Conservation (phyloP, 75 land plant genomes). For the Pinus albicaulis region DNA sequence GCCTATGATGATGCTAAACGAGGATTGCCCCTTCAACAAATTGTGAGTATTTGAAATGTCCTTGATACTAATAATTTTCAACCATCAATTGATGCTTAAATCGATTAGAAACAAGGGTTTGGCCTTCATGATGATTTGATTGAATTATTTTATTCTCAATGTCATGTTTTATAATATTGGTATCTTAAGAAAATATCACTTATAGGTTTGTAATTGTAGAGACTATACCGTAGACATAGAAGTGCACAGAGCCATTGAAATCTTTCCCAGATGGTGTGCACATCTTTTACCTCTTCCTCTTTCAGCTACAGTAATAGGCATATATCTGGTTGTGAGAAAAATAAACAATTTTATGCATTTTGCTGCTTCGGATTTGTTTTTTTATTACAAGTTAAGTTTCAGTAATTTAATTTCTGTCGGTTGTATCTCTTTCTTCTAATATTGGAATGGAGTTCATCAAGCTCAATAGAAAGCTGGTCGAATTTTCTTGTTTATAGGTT, state of each 20-base stretch:
- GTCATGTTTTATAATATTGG: neutral
- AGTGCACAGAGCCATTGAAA: neutral
- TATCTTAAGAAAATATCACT: neutral
- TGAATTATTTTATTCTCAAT: neutral
- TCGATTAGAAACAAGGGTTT: too few relatives aligned
- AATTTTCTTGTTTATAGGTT: neutral
- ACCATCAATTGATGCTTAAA: too few relatives aligned
- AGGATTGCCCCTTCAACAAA: conserved; percentile 50
- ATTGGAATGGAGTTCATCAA: neutral
- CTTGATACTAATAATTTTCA: too few relatives aligned
- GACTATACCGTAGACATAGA: neutral
- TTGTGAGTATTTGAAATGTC: conserved; percentile 42
- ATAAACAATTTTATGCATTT: neutral
- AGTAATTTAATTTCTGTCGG: neutral
- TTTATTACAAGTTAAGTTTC: neutral
- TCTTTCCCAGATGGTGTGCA: neutral
- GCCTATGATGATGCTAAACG: conserved; percentile 66
- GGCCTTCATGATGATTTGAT: too few relatives aligned
- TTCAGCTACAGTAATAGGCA: neutral
- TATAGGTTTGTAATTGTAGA: neutral
- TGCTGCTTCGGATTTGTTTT: neutral
- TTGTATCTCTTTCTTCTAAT: too few relatives aligned
- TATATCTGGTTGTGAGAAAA: neutral
- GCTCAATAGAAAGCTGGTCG: neutral
- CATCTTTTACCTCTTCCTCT: neutral